These are phyloP conservation scores for Xylariaceae sp. DNA, from an alignment of 2,329 filamentous ascomycete genomes.

Conservation along the genomic window DNA sequence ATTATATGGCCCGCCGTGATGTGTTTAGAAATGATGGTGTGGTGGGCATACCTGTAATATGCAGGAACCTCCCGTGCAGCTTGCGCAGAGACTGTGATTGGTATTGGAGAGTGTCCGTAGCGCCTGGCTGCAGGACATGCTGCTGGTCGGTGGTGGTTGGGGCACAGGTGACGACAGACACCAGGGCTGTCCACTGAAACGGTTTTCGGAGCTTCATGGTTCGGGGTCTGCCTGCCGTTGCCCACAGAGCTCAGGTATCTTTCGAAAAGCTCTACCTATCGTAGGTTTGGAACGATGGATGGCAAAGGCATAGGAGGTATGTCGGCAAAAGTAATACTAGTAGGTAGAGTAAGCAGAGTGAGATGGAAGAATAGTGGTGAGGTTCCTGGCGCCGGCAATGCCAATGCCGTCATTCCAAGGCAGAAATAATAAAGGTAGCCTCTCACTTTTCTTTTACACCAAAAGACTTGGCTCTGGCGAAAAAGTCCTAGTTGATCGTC, in stretches of 20 bases:
- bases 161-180: slow-evolving; percentile 20
- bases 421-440: too few relatives aligned
- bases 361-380: too few relatives aligned
- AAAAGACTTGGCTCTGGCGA: too few relatives aligned
- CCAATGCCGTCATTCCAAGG: too few relatives aligned
- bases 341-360: too few relatives aligned
- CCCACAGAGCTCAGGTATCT: background rate
- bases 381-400: too few relatives aligned
- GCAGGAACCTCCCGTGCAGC: slow-evolving; percentile 73
- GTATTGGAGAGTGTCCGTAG: slow-evolving; percentile 13
- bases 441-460: too few relatives aligned
- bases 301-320: too few relatives aligned
- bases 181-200: slow-evolving; percentile 18
- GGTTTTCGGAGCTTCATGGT: slow-evolving; percentile 7
- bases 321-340: too few relatives aligned
- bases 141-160: slow-evolving; percentile 12
- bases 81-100: slow-evolving; percentile 29
- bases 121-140: slow-evolving; percentile 20
- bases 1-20: background rate
- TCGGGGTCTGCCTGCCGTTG: background rate
- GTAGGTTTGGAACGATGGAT: too few relatives aligned
- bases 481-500: too few relatives aligned
- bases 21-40: slow-evolving; percentile 12
- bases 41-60: slow-evolving; percentile 70
- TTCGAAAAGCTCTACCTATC: too few relatives aligned